Conservation (phyloP, 805 yeast genomes). For the Barnettozyma siamensis region DNA sequence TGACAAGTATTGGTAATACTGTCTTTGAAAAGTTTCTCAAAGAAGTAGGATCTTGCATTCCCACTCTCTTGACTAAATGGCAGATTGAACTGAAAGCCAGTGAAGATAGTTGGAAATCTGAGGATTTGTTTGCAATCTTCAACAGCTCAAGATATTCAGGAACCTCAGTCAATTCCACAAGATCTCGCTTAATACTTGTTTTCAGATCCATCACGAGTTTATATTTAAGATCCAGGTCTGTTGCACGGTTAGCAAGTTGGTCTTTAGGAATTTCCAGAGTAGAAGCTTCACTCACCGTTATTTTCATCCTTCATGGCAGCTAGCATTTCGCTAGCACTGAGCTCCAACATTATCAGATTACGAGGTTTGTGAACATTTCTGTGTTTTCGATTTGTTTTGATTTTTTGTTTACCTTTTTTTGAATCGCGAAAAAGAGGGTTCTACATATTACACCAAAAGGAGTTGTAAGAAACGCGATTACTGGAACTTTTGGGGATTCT, state of each 20-base stretch:
- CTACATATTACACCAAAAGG: no score
- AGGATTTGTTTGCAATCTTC: conserved; percentile 37
- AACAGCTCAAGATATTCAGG: conserved; percentile 47
- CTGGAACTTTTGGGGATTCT: no score
- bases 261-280: no score
- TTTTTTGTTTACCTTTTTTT: conserved; percentile 5
- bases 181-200: conserved; percentile 48
- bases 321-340: no score
- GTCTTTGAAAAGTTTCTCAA: conserved; percentile 37
- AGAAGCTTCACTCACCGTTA: no score
- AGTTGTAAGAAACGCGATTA: no score
- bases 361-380: no score
- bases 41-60: conserved; percentile 46
- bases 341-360: no score
- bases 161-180: conserved; percentile 44
- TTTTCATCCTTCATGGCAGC: no score
- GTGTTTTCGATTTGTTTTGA: neutral
- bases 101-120: conserved; percentile 33
- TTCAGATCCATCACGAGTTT: conserved; percentile 33
- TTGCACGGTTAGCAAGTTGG: conserved; percentile 1
- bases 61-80: conserved; percentile 51
- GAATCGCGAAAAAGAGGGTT: neutral
- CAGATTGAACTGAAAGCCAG: conserved; percentile 46
- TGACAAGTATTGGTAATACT: conserved; percentile 48
- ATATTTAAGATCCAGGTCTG: conserved; percentile 18